phyloP scores from a whole-genome alignment of 495 filamentous ascomycete species.

The Xylaria castorea region DNA sequence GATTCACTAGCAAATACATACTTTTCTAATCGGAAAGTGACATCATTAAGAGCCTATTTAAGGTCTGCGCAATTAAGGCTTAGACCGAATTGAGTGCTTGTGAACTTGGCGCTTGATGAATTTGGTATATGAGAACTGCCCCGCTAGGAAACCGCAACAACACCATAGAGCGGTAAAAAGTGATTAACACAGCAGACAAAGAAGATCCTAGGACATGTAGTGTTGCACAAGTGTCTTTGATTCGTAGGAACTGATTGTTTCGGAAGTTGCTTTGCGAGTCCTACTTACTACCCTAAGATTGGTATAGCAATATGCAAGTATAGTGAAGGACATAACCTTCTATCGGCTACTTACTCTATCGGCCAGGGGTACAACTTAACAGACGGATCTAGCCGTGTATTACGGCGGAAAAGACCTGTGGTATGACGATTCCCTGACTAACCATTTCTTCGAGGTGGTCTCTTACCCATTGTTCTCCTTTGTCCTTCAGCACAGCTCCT shows the following conservation, averaged over 20 bases:
- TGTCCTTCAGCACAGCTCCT: neutral
- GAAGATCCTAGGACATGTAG: neutral
- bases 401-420: constrained; percentile 15
- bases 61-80: neutral
- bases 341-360: neutral
- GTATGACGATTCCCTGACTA: constrained; percentile 12
- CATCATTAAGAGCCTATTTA: neutral
- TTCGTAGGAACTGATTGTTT: neutral
- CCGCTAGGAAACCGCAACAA: neutral
- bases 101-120: neutral
- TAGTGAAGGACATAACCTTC: neutral
- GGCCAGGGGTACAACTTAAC: neutral
- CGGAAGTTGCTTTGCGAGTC: neutral
- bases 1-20: neutral
- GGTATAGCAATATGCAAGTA: neutral
- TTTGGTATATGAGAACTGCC: neutral
- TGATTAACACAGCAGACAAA: neutral
- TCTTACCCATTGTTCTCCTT: constrained; percentile 17
- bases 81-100: neutral
- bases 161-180: neutral
- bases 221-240: too few relatives aligned
- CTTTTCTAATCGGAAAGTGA: neutral
- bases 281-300: neutral
- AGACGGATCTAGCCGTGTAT: neutral
- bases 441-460: constrained; percentile 23